These are phyloP conservation scores for Theobroma grandiflorum DNA, from an alignment of 441 rosid genomes.

Conservation along the genomic window DNA sequence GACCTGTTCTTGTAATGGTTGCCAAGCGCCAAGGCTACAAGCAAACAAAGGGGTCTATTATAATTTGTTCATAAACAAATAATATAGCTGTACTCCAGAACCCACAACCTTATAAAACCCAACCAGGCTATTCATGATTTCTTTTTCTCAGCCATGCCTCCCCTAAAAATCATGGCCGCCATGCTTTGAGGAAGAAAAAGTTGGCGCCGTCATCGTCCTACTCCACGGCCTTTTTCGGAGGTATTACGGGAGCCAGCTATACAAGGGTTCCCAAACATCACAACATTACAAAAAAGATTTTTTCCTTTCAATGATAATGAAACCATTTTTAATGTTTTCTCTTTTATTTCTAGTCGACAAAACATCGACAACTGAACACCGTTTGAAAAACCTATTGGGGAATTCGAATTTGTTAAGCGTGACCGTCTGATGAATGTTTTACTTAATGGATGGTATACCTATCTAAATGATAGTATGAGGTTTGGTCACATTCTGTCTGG, in stretches of 20 bases:
- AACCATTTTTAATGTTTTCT: neutral
- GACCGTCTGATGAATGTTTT: neutral
- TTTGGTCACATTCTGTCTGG: conserved; percentile 26
- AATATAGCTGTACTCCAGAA: conserved; percentile 36
- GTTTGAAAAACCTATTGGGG: neutral
- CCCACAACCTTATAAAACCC: conserved; percentile 29
- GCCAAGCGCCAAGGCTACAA: neutral
- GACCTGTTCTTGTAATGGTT: neutral
- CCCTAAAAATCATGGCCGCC: conserved; percentile 34
- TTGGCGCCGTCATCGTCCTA: neutral
- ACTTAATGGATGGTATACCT: conserved; percentile 33
- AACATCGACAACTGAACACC: neutral
- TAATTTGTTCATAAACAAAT: neutral
- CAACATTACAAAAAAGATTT: neutral
- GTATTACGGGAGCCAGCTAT: conserved; percentile 36
- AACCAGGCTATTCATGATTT: conserved; percentile 25
- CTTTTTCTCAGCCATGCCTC: conserved; percentile 30
- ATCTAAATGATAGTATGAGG: neutral
- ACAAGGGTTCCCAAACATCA: conserved; percentile 25
- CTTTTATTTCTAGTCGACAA: conserved; percentile 6
- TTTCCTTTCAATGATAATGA: neutral
- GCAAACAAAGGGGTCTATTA: conserved; percentile 6
- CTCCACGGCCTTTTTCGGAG: conserved; percentile 28
- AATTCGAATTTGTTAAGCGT: neutral
- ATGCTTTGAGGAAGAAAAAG: conserved; percentile 29